Percentiles rank a stretch among this genome's conserved stretches.
These are phyloP conservation scores for Alternaria sp. DNA, from an alignment of 2,329 filamentous ascomycete species.

Conservation along the genomic window DNA sequence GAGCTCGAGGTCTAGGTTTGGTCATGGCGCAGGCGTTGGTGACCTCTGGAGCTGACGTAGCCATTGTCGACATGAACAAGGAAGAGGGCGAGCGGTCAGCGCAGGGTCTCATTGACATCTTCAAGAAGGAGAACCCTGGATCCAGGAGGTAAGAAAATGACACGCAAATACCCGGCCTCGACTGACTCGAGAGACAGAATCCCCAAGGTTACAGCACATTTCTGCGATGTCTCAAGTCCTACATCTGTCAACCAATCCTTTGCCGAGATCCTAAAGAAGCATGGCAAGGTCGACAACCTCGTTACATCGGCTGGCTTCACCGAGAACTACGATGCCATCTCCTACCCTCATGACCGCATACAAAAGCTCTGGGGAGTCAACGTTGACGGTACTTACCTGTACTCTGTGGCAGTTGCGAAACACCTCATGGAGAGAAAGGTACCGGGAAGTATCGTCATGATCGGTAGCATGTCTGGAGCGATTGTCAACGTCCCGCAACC, in stretches of 20 bases:
- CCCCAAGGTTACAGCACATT: conserved; percentile 88
- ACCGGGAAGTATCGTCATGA: conserved; percentile 88
- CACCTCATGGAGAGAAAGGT: conserved; percentile 85
- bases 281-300: conserved; percentile 87
- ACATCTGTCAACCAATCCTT: conserved; percentile 80
- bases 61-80: conserved; percentile 93
- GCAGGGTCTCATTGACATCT: conserved; percentile 74
- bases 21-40: conserved; percentile 94
- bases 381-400: conserved; percentile 90
- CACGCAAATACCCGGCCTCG: not conserved
- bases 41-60: conserved; percentile 85
- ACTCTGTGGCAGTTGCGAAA: conserved; percentile 82
- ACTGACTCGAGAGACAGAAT: conserved; percentile 57
- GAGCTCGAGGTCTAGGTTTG: conserved; percentile 85
- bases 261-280: conserved; percentile 71
- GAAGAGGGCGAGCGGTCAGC: conserved; percentile 85
- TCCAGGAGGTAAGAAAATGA: conserved; percentile 65
- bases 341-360: conserved; percentile 89
- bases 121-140: conserved; percentile 80
- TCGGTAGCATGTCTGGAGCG: conserved; percentile 91
- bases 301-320: conserved; percentile 97
- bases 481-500: conserved; percentile 97
- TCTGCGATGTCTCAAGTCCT: conserved; percentile 83
- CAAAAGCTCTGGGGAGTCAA: conserved; percentile 95
- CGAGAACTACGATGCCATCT: conserved; percentile 91